phyloP scores from a whole-genome alignment of 331 rosid species.

The Ulmus americana region DNA sequence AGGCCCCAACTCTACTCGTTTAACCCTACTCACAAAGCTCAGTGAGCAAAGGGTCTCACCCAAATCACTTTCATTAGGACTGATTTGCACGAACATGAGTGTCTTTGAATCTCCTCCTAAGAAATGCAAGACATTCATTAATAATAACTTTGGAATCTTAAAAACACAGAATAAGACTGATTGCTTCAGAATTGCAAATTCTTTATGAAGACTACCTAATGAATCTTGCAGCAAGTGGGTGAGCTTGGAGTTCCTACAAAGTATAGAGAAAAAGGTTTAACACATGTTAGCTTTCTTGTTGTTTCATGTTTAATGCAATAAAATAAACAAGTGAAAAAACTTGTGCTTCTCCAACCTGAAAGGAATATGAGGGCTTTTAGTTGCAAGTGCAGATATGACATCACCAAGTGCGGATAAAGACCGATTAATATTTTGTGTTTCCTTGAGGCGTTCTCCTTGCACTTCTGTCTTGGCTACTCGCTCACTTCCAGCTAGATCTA shows the following conservation, averaged over 20 bases:
- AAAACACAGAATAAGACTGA: background rate
- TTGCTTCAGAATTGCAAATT: constrained; percentile 5
- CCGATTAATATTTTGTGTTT: constrained; percentile 87
- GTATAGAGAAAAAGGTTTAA: constrained; percentile 7
- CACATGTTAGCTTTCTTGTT: constrained; percentile 7
- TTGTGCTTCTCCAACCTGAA: constrained; percentile 53
- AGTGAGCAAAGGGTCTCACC: constrained; percentile 87
- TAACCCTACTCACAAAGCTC: constrained; percentile 89
- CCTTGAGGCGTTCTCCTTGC: constrained; percentile 87
- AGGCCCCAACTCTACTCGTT: constrained; percentile 92
- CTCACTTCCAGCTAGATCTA: constrained; percentile 95
- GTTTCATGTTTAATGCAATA: constrained; percentile 11
- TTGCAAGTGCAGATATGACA: constrained; percentile 94
- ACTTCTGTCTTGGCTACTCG: constrained; percentile 90
- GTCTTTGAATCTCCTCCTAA: constrained; percentile 94
- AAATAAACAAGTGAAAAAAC: constrained; percentile 15
- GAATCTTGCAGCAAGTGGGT: constrained; percentile 97
- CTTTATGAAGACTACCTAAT: constrained; percentile 47
- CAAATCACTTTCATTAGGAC: constrained; percentile 88
- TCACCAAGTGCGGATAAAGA: constrained; percentile 96
- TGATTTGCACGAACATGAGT: constrained; percentile 90
- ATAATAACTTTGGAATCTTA: background rate
- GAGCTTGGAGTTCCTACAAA: constrained; percentile 88
- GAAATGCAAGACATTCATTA: constrained; percentile 25
- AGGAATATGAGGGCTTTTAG: constrained; percentile 77